Base-by-base conservation (phyloP, 1,284 basidiomycete species). In the Tetrapyrgos nigripes region DNA sequence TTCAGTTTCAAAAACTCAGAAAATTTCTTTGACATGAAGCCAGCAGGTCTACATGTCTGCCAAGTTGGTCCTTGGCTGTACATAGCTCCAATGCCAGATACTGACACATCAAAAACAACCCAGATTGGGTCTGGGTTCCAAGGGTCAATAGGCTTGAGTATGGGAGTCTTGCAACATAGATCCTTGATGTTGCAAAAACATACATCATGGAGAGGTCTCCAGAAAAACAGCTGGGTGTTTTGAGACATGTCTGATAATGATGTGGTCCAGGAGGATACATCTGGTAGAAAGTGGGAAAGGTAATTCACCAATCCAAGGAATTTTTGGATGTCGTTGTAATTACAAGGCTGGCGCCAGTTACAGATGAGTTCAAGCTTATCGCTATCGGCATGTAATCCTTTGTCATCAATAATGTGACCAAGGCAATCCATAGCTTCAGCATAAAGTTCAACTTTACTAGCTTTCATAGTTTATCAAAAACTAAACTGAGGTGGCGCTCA, bases 11-110 rank as follows among this genome's bases (percentile, higher is more conserved):
- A 62, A 68, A 4, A 67, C 66, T 4, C 27, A 0, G 74, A 76
- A 49, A 80, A 75, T 40, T 81, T 80, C 6, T 70, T 69, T 0
- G 75, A 79, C 62, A 76, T 74, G 52, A 81, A 80, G 1, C 73
- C 77, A 0, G 76, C 75, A 0, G 77, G 73, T 14, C 68, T n/a
- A 51, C 73, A 72, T 0, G 63, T 68, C n/a, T 67, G 60, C 77
- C 78, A 80, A 0, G 68, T 59, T 1, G 26, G 28, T n/a, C n/a
- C n/a, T n/a, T n/a, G n/a, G n/a, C n/a, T n/a, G n/a, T n/a, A n/a
- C n/a, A n/a, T n/a, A n/a, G n/a, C n/a, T n/a, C n/a, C n/a, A n/a
- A n/a, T n/a, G n/a, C n/a, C n/a, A n/a, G n/a, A n/a, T n/a, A n/a
- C n/a, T n/a, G n/a, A n/a, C n/a, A n/a, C n/a, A n/a, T n/a, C n/a